Evolutionary conservation across 176 grass and related monocot genomes (phyloP), one percentile per base, ranked within the genome.

Genomic region (Eremochloa ophiuroides): DNA sequence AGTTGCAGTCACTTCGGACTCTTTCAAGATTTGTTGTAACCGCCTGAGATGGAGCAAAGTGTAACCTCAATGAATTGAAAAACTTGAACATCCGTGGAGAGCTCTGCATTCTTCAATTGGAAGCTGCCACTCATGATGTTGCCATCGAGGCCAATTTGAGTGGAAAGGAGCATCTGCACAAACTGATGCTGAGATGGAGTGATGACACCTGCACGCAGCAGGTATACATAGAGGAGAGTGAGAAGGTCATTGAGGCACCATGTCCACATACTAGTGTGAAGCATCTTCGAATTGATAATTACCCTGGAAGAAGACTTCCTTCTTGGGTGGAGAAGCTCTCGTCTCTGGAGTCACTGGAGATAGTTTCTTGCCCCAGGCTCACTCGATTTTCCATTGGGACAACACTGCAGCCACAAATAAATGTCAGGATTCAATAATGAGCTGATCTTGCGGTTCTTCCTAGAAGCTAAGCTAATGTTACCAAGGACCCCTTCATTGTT

Each of bases 91-190:
- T 91, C 38, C 75, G 78, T 43, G 91, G 91, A 88, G 91, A 94
- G 43, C 82, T 94, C 72, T 91, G 88, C 47, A 83, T 94, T 28
- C 74, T 83, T n/a, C 91, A 88, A n/a, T 61, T 94, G 68, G 91
- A 82, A 62, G 87, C 75, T 7, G 71, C 41, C 37, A 31, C 18
- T 16, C 2, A 20, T 35, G 33, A 12, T 53, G 55, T 75, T 69
- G 82, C 88, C 8, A 10, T 13, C 37, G 68, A 67, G 15, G 85
- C 85, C 29, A 81, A 86, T 79, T 84, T 94, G 88, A 14, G 42
- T 29, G 61, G 18, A 6, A 88, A 94, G 11, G 48, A 80, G 14
- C 80, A 83, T 58, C 51, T 94, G 62, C 41, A 75, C 35, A 78
- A 78, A 80, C 35, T 94, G 73, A 85, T 90, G 87, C 82, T 90